Base-by-base conservation (phyloP, 2,329 filamentous ascomycete genomes). In the Exophiala mesophila region DNA sequence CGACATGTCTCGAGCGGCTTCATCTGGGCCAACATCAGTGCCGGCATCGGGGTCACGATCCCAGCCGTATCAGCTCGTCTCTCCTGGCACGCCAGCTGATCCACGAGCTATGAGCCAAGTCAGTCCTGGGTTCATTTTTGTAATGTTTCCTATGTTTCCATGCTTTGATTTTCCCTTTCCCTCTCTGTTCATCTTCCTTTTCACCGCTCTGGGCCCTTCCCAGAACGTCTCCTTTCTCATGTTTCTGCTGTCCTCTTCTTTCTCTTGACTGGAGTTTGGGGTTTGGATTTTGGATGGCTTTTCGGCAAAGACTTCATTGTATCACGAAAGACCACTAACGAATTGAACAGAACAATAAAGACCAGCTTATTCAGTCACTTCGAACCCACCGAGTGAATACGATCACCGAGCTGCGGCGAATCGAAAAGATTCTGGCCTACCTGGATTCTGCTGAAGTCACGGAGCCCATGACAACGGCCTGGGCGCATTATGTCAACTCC, bases 341-440 rank as follows among this genome's bases (percentile, higher is more conserved):
- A n/a, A n/a, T n/a, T n/a, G n/a, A 50, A 52, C 52, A 72, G 67
- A 61, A 63, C 18, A 66, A 72, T 45, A 71, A 71, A 52, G 59
- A 65, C 12, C 73, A 80, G 49, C 71, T 84, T 48, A 77, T 86
- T 49, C 69, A 78, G 17, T 78, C 80, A 1, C 71, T 88, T 16
- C 69, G 69, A 31, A 78, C 76, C 0, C 82, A 84, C 56, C 76
- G 77, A n/a, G 70, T 87, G 59, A 88, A 87, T 59, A 87, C 83
- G 0, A 69, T 88, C 15, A 81, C 78, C 0, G 82, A 85, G 49
- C 74, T 88, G 19, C 80, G 83, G 52, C 79, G 82, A 12, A 80
- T 86, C 53, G 84, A 88, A 60, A 76, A 77, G 42, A 69, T 77
- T 3, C 80, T 83, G 17, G 76, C 79, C 3, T 62, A 68, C 2